phyloP scores from a whole-genome alignment of 495 filamentous ascomycete species.

The Niebla homalea region DNA sequence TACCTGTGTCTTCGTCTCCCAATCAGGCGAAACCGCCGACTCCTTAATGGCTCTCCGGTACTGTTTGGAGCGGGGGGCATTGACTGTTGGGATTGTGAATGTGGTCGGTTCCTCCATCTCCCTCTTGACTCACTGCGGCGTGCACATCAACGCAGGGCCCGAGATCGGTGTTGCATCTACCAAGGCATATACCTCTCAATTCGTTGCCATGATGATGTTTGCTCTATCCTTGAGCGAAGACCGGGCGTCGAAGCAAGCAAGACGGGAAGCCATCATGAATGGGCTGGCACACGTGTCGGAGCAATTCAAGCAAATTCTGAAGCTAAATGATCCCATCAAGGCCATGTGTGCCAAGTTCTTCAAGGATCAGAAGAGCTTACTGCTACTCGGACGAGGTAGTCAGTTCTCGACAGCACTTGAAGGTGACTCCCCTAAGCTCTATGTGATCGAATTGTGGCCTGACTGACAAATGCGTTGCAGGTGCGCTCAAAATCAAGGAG shows the following conservation, averaged over 20 bases:
- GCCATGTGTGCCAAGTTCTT: constrained; percentile 76
- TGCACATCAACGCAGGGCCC: constrained; percentile 96
- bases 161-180: constrained; percentile 98
- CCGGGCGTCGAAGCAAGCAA: constrained; percentile 82
- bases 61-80: constrained; percentile 89
- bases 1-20: constrained; percentile 96
- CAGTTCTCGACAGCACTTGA: constrained; percentile 96
- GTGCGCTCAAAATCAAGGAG: constrained; percentile 97
- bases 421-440: constrained; percentile 33
- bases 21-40: constrained; percentile 98
- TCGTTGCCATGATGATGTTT: constrained; percentile 99
- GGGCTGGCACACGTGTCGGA: constrained; percentile 73
- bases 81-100: constrained; percentile 97
- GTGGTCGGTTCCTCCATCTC: constrained; percentile 97
- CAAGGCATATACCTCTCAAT: constrained; percentile 98
- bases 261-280: constrained; percentile 94
- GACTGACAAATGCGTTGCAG: constrained; percentile 24
- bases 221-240: constrained; percentile 91
- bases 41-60: constrained; percentile 93
- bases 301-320: constrained; percentile 83
- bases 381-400: constrained; percentile 84
- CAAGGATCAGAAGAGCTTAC: constrained; percentile 91
- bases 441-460: not conserved
- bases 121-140: constrained; percentile 95
- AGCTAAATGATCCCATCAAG: constrained; percentile 88